Conservation (phyloP, 2,329 filamentous ascomycete genomes). For the Fusarium hainanense region DNA sequence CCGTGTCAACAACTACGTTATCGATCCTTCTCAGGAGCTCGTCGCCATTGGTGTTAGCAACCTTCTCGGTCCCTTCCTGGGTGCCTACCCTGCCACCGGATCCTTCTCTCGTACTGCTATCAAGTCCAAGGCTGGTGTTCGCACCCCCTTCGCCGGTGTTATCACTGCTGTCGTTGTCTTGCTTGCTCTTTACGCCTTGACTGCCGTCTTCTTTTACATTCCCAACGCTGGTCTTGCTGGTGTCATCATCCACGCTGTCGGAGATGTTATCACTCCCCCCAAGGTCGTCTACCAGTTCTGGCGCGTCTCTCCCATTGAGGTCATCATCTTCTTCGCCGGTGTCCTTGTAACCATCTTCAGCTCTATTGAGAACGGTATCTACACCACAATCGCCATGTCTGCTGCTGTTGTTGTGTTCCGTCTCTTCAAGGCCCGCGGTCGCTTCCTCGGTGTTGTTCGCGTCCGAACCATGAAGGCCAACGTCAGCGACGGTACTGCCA, state of each 20-base stretch:
- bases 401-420: conserved; percentile 80
- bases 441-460: conserved; percentile 81
- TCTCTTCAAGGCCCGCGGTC: conserved; percentile 79
- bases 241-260: conserved; percentile 91
- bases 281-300: conserved; percentile 90
- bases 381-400: conserved; percentile 79
- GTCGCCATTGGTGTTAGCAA: conserved; percentile 82
- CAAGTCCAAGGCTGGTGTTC: conserved; percentile 92
- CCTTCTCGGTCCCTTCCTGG: conserved; percentile 80
- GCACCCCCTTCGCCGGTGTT: conserved; percentile 86
- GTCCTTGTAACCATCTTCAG: conserved; percentile 85
- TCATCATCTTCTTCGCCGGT: conserved; percentile 85
- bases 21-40: conserved; percentile 82
- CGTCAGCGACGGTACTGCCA: conserved; percentile 65
- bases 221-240: conserved; percentile 79
- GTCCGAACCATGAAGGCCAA: conserved; percentile 87
- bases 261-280: conserved; percentile 85
- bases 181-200: conserved; percentile 84
- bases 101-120: conserved; percentile 93
- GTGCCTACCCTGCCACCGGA: conserved; percentile 86
- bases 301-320: conserved; percentile 84
- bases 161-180: conserved; percentile 86
- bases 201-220: conserved; percentile 90
- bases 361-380: conserved; percentile 86
- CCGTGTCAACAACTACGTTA: conserved; percentile 82